Evolutionary conservation across 768 basidiomycete species (phyloP).

Genomic region (Dacryopinax primogenitus): DNA sequence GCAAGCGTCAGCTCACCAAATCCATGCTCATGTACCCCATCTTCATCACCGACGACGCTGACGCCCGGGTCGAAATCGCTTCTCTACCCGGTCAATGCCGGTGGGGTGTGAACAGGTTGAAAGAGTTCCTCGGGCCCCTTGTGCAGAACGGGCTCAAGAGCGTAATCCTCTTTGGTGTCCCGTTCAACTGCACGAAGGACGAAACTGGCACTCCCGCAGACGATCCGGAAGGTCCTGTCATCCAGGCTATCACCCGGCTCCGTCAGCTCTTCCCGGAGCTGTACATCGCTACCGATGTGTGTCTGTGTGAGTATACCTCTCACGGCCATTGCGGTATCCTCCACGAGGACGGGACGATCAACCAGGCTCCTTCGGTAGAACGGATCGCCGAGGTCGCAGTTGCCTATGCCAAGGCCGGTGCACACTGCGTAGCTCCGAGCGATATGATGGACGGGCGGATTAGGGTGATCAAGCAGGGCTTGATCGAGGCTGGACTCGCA

Average conservation of each 20-base stretch:
- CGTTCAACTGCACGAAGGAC: conserved; percentile 74
- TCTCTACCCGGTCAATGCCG: conserved; percentile 75
- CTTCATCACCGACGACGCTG: conserved; percentile 89
- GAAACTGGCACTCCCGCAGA: conserved; percentile 75
- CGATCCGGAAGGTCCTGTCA: conserved; percentile 80
- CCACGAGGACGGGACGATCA: conserved; percentile 59
- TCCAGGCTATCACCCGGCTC: conserved; percentile 74
- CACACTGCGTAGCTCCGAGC: conserved; percentile 94
- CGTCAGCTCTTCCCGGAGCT: conserved; percentile 64
- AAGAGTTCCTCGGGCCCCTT: conserved; percentile 72
- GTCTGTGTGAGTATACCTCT: conserved; percentile 98
- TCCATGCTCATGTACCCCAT: conserved; percentile 99
- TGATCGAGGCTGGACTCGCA: conserved; percentile 72
- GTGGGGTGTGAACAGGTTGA: conserved; percentile 93
- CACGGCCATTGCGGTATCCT: conserved; percentile 93
- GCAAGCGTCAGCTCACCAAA: conserved; percentile 63
- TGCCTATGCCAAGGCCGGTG: conserved; percentile 87
- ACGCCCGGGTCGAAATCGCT: conserved; percentile 64
- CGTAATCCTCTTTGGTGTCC: conserved; percentile 92
- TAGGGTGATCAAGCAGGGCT: conserved; percentile 68
- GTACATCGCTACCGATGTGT: conserved; percentile 89
- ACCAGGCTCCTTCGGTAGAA: conserved; percentile 62
- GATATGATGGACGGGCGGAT: conserved; percentile 99
- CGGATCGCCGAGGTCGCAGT: conserved; percentile 88
- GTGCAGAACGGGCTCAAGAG: conserved; percentile 80